Percentiles rank a stretch among this genome's conserved stretches.
phyloP scores from a whole-genome alignment of 1,139 yeast species.

The Blastobotrys ciferrii region DNA sequence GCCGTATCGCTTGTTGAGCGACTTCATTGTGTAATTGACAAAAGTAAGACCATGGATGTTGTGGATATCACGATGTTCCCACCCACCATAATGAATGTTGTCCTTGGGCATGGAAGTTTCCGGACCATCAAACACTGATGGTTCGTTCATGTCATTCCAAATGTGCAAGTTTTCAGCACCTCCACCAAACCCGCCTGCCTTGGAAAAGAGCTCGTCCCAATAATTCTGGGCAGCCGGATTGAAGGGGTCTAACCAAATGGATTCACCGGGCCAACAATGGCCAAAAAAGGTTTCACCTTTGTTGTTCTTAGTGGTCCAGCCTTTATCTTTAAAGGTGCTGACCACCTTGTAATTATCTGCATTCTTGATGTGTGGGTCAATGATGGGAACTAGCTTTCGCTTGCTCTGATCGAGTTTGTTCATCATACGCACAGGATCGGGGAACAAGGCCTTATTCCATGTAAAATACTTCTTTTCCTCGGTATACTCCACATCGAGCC shows the following conservation, averaged over 20 bases:
- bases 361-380: slow-evolving; percentile 86
- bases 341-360: slow-evolving; percentile 61
- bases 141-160: slow-evolving; percentile 99
- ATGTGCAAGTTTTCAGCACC: slow-evolving; percentile 63
- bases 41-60: slow-evolving; percentile 77
- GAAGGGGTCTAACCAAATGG: slow-evolving; percentile 87
- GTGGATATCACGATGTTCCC: slow-evolving; percentile 91
- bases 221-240: slow-evolving; percentile 57
- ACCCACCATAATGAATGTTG: slow-evolving; percentile 68
- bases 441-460: slow-evolving; percentile 76
- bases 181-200: slow-evolving; percentile 49
- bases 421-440: slow-evolving; percentile 70
- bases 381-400: slow-evolving; percentile 76
- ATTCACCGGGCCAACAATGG: slow-evolving; percentile 98
- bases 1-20: slow-evolving; percentile 55
- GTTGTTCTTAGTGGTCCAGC: slow-evolving; percentile 45
- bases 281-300: slow-evolving; percentile 63
- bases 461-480: slow-evolving; percentile 85
- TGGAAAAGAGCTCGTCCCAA: slow-evolving; percentile 55
- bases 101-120: slow-evolving; percentile 89
- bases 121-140: slow-evolving; percentile 91
- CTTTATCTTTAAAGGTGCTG: slow-evolving; percentile 45
- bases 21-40: slow-evolving; percentile 75
- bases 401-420: slow-evolving; percentile 63
- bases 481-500: slow-evolving; percentile 95